These are phyloP conservation scores for Pichia norvegensis DNA, from an alignment of 1,139 yeast species.

Conservation along the genomic window DNA sequence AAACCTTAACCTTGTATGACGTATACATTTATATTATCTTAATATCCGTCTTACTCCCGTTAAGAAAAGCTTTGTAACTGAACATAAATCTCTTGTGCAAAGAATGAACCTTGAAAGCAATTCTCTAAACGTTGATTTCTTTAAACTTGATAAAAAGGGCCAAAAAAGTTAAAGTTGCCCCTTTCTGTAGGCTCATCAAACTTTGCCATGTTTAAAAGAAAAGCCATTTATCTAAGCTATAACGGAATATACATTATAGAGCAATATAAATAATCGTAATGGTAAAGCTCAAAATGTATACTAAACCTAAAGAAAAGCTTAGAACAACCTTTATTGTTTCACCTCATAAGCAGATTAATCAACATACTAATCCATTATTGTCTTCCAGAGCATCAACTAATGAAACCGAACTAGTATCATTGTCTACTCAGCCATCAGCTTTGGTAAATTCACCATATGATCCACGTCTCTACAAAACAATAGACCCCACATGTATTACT, in stretches of 20 bases:
- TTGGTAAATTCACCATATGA: not conserved
- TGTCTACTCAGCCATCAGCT: not conserved
- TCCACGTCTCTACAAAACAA: conserved; percentile 4
- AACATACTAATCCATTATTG: not conserved
- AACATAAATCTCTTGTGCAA: too few species aligned
- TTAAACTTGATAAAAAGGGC: too few species aligned
- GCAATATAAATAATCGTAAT: not conserved
- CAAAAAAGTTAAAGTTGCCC: not conserved
- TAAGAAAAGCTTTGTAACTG: too few species aligned
- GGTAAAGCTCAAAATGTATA: not conserved
- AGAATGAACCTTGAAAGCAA: too few species aligned
- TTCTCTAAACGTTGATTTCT: too few species aligned
- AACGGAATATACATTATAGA: not conserved
- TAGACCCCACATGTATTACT: conserved; percentile 2
- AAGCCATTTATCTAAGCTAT: not conserved
- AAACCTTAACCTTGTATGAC: too few species aligned
- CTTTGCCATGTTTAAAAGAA: not conserved
- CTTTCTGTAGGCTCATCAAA: not conserved
- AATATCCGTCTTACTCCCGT: too few species aligned
- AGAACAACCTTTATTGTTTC: not conserved
- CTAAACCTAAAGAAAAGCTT: not conserved
- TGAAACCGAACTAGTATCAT: not conserved
- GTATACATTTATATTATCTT: too few species aligned
- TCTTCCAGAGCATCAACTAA: not conserved
- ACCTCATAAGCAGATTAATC: not conserved